Base-by-base conservation (phyloP, 805 yeast species). In the Diddensiella transvaalensis region DNA sequence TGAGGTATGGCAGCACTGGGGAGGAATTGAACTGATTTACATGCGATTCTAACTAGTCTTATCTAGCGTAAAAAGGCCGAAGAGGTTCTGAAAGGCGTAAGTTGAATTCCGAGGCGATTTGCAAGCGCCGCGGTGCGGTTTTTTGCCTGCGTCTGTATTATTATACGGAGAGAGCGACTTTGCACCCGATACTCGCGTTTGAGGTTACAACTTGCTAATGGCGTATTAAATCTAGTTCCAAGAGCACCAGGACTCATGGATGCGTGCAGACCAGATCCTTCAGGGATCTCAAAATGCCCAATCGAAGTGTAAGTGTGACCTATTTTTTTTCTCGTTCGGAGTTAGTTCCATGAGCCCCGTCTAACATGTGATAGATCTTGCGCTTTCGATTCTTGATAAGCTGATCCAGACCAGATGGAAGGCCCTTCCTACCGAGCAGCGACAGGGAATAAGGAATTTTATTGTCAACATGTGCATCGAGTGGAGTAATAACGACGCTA, bases 161-260 rank as follows among this genome's bases (percentile, higher is more conserved):
- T 30, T 11, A 47, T 23, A 5, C 8, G 38, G 38, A 35, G 38
- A 17, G 15, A 35, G 38, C 3, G 23, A 11, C 18, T 44, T 18
- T 4, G 6, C 26, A 8, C 32, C 32, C 8, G 13, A n/a, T n/a
- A n/a, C n/a, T n/a, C n/a, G n/a, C n/a, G n/a, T n/a, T n/a, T n/a
- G n/a, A n/a, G n/a, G n/a, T n/a, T n/a, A n/a, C n/a, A n/a, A n/a
- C n/a, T n/a, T n/a, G n/a, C n/a, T n/a, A n/a, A n/a, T 10, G 11
- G 11, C 17, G 24, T 13, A 39, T 39, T 19, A 19, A 15, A 22
- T 37, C 22, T 38, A 81, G 68, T 90, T 93, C 66, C 96, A 93
- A 68, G 95, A 88, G 53, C 85, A 89, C 66, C 95, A 93, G 2
- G 96, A 91, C 59, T 84, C 97, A 22, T 93, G 99, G 99, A 87